Conservation (phyloP, 2,329 filamentous ascomycete species). For the Parastagonospora nodorum region DNA sequence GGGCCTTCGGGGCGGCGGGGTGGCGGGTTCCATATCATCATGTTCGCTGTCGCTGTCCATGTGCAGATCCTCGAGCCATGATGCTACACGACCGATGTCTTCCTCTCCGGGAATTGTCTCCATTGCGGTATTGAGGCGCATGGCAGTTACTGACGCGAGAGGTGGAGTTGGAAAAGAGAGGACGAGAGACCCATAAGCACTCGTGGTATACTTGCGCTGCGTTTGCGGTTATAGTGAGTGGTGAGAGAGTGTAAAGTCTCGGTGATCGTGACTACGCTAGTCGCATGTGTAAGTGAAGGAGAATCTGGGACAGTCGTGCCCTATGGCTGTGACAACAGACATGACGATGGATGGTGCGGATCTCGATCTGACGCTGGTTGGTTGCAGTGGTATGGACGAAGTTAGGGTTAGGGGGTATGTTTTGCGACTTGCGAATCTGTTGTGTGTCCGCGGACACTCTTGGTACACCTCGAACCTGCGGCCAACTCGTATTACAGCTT, state of each 20-base stretch:
- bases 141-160: too few relatives aligned
- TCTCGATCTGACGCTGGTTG: too few relatives aligned
- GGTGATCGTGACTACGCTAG: slow-evolving; percentile 12
- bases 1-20: background rate
- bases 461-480: too few relatives aligned
- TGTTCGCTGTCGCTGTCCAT: background rate
- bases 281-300: background rate
- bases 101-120: background rate
- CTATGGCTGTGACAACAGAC: too few relatives aligned
- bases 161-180: background rate
- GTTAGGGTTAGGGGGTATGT: too few relatives aligned
- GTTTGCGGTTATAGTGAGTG: background rate
- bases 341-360: too few relatives aligned
- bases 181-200: background rate
- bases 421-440: too few relatives aligned
- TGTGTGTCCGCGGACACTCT: too few relatives aligned
- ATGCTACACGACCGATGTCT: background rate
- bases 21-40: background rate
- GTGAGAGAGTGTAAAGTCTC: background rate
- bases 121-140: background rate
- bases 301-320: background rate
- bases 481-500: too few relatives aligned
- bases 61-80: slow-evolving; percentile 6
- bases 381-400: too few relatives aligned
- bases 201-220: too few relatives aligned